Percentiles rank a stretch among this genome's conserved stretches.
phyloP scores from a whole-genome alignment of 345 rosid species.

The Anastatica hierochuntica region DNA sequence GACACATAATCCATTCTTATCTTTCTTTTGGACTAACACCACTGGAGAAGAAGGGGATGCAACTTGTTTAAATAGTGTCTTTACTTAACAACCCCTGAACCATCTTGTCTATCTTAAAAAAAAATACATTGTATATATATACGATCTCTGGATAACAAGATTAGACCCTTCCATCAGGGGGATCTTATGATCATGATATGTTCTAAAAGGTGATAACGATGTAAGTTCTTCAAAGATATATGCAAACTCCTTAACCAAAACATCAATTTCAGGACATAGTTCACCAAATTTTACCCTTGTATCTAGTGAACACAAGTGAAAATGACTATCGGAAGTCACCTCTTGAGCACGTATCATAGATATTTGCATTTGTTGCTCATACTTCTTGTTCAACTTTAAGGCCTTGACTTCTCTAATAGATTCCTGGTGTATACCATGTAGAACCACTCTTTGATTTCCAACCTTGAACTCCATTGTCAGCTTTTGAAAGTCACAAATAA shows the following conservation, averaged over 20 bases:
- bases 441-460: background rate
- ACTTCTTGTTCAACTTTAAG: accelerated
- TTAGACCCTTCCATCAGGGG: background rate
- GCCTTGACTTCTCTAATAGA: background rate
- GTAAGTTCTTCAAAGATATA: background rate
- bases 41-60: background rate
- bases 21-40: background rate
- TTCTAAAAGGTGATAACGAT: background rate
- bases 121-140: no score
- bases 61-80: background rate
- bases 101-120: background rate
- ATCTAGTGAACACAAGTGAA: no score
- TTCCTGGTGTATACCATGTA: background rate
- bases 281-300: no score
- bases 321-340: no score
- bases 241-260: background rate
- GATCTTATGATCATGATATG: background rate
- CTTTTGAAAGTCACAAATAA: background rate
- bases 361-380: background rate
- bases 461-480: background rate
- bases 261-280: background rate
- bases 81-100: background rate
- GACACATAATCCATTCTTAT: background rate
- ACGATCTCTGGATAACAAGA: background rate
- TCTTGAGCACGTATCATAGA: background rate